Conservation (phyloP, 192 early-diverging fungal species). For the Endogone sp. region DNA sequence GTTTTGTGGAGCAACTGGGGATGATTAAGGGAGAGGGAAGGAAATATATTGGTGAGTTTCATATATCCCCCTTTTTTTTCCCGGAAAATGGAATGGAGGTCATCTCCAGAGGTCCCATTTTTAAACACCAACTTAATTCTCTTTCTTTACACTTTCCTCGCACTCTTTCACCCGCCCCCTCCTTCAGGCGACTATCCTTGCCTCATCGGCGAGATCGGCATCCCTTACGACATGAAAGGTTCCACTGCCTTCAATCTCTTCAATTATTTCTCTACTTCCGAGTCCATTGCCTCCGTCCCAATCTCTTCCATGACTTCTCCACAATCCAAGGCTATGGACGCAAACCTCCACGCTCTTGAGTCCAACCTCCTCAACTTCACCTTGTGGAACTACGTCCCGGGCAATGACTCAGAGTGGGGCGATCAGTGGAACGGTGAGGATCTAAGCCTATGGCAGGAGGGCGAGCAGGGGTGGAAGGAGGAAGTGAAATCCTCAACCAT, state of each 20-base stretch:
- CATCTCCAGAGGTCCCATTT: no score
- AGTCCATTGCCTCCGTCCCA: slow-evolving; percentile 6
- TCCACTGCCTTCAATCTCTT: background rate
- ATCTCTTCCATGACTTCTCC: slow-evolving; percentile 23
- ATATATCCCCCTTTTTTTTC: background rate
- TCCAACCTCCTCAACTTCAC: slow-evolving; percentile 43
- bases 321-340: slow-evolving; percentile 55
- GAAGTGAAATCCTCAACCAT: background rate
- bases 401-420: slow-evolving; percentile 42
- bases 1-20: slow-evolving; percentile 43
- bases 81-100: no score
- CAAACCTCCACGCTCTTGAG: slow-evolving; percentile 42
- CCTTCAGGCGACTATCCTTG: slow-evolving; percentile 34
- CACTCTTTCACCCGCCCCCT: no score
- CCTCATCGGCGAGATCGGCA: slow-evolving; percentile 48
- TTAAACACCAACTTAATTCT: no score
- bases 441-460: slow-evolving; percentile 33
- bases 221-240: slow-evolving; percentile 48
- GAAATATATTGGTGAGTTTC: slow-evolving; percentile 29
- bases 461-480: background rate
- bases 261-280: slow-evolving; percentile 21
- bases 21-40: slow-evolving; percentile 42
- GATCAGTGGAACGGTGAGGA: slow-evolving; percentile 57
- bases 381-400: slow-evolving; percentile 54
- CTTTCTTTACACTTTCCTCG: no score